Conservation (phyloP, 139 green algal genomes). For the Chlorella sp. region DNA sequence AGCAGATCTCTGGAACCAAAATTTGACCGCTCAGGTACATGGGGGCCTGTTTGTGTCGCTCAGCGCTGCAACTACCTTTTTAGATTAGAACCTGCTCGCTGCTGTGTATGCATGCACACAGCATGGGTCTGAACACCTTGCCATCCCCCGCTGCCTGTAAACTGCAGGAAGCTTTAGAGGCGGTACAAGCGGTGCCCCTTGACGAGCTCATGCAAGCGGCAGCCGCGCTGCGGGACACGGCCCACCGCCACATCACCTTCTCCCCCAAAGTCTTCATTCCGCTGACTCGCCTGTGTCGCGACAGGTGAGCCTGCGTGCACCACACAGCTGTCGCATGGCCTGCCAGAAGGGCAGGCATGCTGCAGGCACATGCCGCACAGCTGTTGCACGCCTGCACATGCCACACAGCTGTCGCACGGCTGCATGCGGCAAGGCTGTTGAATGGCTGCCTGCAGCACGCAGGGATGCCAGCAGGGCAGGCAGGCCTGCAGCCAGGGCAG, state of each 20-base stretch:
- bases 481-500: no score
- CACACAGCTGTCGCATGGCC: no score
- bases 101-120: not conserved
- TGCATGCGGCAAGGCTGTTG: no score
- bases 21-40: not conserved
- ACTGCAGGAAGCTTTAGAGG: slow-evolving; percentile 1
- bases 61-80: no score
- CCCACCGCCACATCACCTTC: slow-evolving; percentile 72
- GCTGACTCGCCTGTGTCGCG: slow-evolving; percentile 81
- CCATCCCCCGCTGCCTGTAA: not conserved
- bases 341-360: no score
- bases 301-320: slow-evolving; percentile 59
- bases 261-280: slow-evolving; percentile 94
- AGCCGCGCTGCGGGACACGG: slow-evolving; percentile 42
- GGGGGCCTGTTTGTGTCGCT: no score
- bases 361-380: no score
- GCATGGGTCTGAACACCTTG: no score
- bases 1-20: not conserved
- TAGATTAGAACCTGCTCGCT: no score
- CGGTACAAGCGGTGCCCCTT: slow-evolving; percentile 18
- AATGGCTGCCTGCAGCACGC: not conserved
- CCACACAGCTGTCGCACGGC: no score
- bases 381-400: no score
- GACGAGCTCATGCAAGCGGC: slow-evolving; percentile 54
- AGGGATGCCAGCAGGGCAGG: no score